Conservation (phyloP, 2,329 filamentous ascomycete genomes). For the Torrubiella hemipterigena region DNA sequence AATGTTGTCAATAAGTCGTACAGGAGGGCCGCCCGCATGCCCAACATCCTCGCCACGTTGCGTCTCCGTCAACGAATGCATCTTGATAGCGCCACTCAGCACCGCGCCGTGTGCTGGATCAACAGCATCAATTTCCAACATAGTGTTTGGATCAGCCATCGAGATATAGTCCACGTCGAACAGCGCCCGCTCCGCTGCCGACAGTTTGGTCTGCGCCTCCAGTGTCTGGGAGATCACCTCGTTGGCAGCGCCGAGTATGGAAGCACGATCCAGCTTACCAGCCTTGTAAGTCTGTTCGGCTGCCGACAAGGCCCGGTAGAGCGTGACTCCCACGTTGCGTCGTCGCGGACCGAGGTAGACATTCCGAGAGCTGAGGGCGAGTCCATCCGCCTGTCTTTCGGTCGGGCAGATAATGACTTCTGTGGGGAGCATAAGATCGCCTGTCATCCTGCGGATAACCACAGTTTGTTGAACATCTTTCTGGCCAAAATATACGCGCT, state of each 20-base stretch:
- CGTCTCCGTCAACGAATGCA: slow-evolving; percentile 66
- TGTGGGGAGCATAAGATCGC: slow-evolving; percentile 72
- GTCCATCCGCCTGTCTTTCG: slow-evolving; percentile 62
- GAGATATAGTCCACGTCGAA: slow-evolving; percentile 92
- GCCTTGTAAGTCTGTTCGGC: slow-evolving; percentile 57
- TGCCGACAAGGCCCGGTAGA: slow-evolving; percentile 56
- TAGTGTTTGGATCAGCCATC: slow-evolving; percentile 70
- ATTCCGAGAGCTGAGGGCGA: slow-evolving; percentile 88
- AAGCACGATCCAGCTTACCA: slow-evolving; percentile 38
- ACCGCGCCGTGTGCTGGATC: slow-evolving; percentile 65
- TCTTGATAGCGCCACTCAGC: slow-evolving; percentile 81
- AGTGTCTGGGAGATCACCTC: slow-evolving; percentile 42
- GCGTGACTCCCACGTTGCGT: slow-evolving; percentile 58
- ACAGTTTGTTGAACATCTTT: slow-evolving; percentile 97
- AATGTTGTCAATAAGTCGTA: slow-evolving; percentile 90
- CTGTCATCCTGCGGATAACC: slow-evolving; percentile 74
- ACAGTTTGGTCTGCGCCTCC: slow-evolving; percentile 48
- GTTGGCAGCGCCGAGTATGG: slow-evolving; percentile 62
- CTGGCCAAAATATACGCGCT: slow-evolving; percentile 82
- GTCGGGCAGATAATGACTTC: slow-evolving; percentile 66
- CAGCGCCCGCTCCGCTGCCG: slow-evolving; percentile 47
- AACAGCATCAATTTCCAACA: slow-evolving; percentile 65
- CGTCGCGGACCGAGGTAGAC: slow-evolving; percentile 76
- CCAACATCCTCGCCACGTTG: slow-evolving; percentile 64
- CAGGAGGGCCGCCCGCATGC: slow-evolving; percentile 57